These are phyloP conservation scores for Neurospora sp. DNA, from an alignment of 495 filamentous ascomycete species.

Conservation along the genomic window DNA sequence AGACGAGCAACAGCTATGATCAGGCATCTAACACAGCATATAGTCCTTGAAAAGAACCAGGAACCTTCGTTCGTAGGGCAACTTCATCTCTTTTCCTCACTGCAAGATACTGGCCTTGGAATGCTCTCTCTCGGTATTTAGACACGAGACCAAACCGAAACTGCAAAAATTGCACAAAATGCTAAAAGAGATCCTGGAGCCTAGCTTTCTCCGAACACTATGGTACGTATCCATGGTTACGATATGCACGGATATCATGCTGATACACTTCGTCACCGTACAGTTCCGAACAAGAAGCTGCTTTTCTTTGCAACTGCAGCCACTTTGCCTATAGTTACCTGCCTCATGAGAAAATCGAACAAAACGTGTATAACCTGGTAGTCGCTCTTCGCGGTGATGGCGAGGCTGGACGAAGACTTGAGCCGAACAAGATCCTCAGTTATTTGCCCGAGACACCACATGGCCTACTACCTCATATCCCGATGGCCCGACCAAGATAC, in stretches of 20 bases:
- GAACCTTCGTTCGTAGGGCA: not conserved
- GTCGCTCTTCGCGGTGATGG: not conserved
- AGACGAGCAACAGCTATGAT: not conserved
- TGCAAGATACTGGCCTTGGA: not conserved
- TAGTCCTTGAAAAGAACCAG: not conserved
- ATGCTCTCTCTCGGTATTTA: not conserved
- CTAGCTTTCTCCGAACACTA: not conserved
- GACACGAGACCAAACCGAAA: not conserved
- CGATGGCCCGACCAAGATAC: not conserved
- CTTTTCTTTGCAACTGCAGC: not conserved
- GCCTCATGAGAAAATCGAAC: not conserved
- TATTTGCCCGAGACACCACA: not conserved
- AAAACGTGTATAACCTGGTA: not conserved
- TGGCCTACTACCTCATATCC: not conserved
- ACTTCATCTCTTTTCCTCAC: not conserved
- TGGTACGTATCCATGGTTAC: not conserved
- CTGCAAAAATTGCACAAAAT: not conserved
- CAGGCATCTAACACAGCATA: not conserved
- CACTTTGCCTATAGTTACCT: not conserved
- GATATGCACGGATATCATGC: not conserved
- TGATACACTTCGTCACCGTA: not conserved
- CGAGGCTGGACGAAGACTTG: not conserved
- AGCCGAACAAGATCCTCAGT: not conserved
- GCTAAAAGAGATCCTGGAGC: not conserved
- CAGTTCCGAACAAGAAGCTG: not conserved